These are phyloP conservation scores for Suillus plorans DNA, from an alignment of 768 basidiomycete genomes.

Conservation along the genomic window DNA sequence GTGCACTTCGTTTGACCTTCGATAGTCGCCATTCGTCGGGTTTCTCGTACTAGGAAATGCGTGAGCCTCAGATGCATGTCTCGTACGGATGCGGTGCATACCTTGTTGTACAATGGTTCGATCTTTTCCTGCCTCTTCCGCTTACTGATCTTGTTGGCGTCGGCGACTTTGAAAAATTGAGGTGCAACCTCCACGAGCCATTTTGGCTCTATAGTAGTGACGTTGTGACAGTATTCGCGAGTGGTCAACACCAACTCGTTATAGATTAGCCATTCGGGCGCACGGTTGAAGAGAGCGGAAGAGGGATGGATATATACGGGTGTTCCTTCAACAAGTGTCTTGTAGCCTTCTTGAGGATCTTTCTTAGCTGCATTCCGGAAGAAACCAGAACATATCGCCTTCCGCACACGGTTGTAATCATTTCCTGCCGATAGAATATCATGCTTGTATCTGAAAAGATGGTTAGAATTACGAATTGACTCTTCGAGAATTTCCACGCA, in stretches of 20 bases:
- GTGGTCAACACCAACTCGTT: constrained; percentile 96
- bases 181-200: constrained; percentile 99
- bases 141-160: constrained; percentile 96
- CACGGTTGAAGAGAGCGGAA: constrained; percentile 93
- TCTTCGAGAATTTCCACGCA: constrained; percentile 35
- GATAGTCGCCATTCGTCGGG: constrained; percentile 94
- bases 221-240: constrained; percentile 91
- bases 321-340: constrained; percentile 96
- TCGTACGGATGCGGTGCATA: constrained; percentile 17
- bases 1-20: constrained; percentile 87
- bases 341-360: constrained; percentile 97
- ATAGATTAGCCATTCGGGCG: constrained; percentile 95
- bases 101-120: constrained; percentile 91
- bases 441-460: constrained; percentile 79
- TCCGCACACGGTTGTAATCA: constrained; percentile 91
- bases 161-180: constrained; percentile 98
- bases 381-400: constrained; percentile 96
- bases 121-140: constrained; percentile 96
- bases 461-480: constrained; percentile 8
- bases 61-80: constrained; percentile 4
- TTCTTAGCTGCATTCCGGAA: constrained; percentile 99
- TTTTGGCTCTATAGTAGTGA: constrained; percentile 95
- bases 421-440: constrained; percentile 90
- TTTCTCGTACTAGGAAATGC: constrained; percentile 64
- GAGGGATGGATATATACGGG: constrained; percentile 99